phyloP scores from a whole-genome alignment of 2,329 filamentous ascomycete genomes.

The Colletotrichum spinosum region DNA sequence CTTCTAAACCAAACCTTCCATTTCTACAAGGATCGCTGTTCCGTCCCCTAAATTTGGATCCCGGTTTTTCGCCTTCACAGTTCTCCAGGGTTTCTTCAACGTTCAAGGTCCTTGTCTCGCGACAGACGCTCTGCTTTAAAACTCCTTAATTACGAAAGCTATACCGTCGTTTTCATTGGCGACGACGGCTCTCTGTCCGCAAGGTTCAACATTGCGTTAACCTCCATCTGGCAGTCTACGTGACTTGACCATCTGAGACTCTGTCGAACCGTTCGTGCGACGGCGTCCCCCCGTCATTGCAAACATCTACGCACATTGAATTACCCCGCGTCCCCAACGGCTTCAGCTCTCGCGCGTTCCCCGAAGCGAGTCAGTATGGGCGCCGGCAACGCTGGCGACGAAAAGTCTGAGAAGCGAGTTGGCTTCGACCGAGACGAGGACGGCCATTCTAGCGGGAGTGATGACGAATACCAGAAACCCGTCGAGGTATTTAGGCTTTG shows the following conservation, averaged over 20 bases:
- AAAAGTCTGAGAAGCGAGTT: slow-evolving; percentile 42
- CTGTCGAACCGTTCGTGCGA: neutral
- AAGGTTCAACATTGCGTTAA: slow-evolving; percentile 2
- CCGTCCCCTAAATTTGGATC: too few species aligned
- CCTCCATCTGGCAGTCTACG: slow-evolving; percentile 12
- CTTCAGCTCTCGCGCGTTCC: slow-evolving; percentile 1
- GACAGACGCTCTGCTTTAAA: neutral
- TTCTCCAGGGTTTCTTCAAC: neutral
- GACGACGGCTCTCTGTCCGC: slow-evolving; percentile 1
- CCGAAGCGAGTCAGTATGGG: slow-evolving; percentile 12
- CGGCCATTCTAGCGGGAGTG: slow-evolving; percentile 58
- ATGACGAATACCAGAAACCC: slow-evolving; percentile 60
- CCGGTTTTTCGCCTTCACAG: too few species aligned
- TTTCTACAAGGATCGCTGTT: too few species aligned
- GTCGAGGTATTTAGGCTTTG: slow-evolving; percentile 59
- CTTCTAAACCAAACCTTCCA: too few species aligned
- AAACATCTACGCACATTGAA: slow-evolving; percentile 7
- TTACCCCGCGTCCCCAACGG: slow-evolving; percentile 31
- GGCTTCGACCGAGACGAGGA: slow-evolving; percentile 49
- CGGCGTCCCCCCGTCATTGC: slow-evolving; percentile 1
- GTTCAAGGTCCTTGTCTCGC: neutral
- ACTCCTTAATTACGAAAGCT: slow-evolving; percentile 12
- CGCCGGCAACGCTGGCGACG: slow-evolving; percentile 21
- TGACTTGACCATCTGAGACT: slow-evolving; percentile 1
- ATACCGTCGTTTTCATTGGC: slow-evolving; percentile 1